Evolutionary conservation across 371 early-diverging fungal species (phyloP).

Genomic region (Phascolomyces articulosus): DNA sequence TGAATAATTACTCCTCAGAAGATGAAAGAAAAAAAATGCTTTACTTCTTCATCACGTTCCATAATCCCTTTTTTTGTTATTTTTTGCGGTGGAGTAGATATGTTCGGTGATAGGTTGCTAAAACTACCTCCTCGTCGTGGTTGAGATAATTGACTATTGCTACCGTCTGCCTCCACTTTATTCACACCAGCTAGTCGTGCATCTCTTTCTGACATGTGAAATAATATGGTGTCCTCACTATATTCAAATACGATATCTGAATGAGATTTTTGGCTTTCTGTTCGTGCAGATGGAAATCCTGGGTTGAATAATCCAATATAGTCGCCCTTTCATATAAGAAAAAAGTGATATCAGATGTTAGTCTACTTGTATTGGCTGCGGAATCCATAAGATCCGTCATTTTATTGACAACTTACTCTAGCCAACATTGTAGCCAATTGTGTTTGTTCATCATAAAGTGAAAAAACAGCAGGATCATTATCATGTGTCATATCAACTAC

Average conservation of each 20-base stretch:
- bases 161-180: neutral
- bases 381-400: too few species aligned
- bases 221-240: conserved; percentile 32
- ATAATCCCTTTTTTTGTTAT: conserved; percentile 23
- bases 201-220: conserved; percentile 45
- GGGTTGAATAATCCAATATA: conserved; percentile 41
- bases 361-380: too few species aligned
- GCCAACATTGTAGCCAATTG: conserved; percentile 25
- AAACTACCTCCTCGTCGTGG: neutral
- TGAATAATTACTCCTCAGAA: neutral
- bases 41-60: conserved; percentile 36
- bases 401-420: conserved; percentile 19
- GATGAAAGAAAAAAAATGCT: neutral
- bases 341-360: neutral
- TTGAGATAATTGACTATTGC: neutral
- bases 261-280: conserved; percentile 25
- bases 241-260: conserved; percentile 35
- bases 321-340: conserved; percentile 25
- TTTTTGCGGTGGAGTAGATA: neutral
- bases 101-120: neutral
- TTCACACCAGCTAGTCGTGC: conserved; percentile 35
- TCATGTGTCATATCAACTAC: conserved; percentile 39
- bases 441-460: conserved; percentile 37
- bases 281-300: conserved; percentile 13
- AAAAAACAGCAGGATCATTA: conserved; percentile 26